A percentile compares a stretch with the other conserved stretches of the same genome.
These are phyloP conservation scores for Myriosclerotinia scirpicola DNA, from an alignment of 2,329 filamentous ascomycete genomes.

Conservation along the genomic window DNA sequence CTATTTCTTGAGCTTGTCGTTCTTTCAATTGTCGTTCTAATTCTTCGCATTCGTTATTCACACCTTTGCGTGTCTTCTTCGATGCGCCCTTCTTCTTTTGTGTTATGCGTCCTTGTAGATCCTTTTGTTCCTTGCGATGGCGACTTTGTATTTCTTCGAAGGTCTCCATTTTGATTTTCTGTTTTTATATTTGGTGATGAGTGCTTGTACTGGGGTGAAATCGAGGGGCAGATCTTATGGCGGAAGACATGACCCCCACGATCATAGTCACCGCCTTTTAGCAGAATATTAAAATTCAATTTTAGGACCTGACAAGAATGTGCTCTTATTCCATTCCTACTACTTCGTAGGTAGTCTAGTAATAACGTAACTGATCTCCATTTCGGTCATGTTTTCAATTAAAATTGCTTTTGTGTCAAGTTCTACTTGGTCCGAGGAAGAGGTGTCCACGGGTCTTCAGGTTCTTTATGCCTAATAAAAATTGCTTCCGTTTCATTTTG, in stretches of 20 bases:
- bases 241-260: neutral
- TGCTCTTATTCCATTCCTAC: neutral
- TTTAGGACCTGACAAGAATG: neutral
- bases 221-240: slow-evolving; percentile 2
- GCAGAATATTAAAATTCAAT: neutral
- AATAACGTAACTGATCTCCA: too few relatives aligned
- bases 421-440: too few relatives aligned
- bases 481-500: too few relatives aligned
- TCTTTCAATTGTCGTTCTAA: slow-evolving; percentile 67
- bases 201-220: neutral
- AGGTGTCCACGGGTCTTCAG: too few relatives aligned
- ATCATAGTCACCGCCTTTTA: neutral
- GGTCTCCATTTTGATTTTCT: slow-evolving; percentile 44
- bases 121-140: slow-evolving; percentile 85
- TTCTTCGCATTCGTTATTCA: slow-evolving; percentile 73
- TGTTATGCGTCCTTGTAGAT: slow-evolving; percentile 80
- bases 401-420: too few relatives aligned
- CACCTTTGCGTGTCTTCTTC: slow-evolving; percentile 76
- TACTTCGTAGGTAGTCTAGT: too few relatives aligned
- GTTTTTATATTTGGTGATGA: neutral
- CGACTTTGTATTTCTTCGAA: slow-evolving; percentile 77
- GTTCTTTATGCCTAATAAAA: too few relatives aligned
- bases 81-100: slow-evolving; percentile 97
- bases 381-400: too few relatives aligned
- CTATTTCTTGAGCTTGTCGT: slow-evolving; percentile 62